Evolutionary conservation across 2,329 filamentous ascomycete genomes (phyloP).

Genomic region (Metarhizium rileyi): DNA sequence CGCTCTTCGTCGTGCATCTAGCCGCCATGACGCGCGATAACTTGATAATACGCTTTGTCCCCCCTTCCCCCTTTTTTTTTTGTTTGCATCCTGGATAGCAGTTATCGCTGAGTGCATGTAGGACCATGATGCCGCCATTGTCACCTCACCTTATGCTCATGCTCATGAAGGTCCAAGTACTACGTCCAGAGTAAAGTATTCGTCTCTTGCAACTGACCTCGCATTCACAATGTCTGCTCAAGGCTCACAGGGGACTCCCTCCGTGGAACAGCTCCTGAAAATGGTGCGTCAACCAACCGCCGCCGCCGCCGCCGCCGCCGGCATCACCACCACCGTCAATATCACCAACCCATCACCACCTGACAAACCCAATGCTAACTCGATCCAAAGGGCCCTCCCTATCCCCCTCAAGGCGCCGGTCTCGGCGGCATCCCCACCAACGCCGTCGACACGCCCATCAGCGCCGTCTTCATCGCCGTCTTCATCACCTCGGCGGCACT

Average conservation of each 20-base stretch:
- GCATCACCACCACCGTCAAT: neutral
- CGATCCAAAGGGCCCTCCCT: conserved; percentile 25
- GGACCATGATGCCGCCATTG: too few relatives aligned
- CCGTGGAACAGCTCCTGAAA: neutral
- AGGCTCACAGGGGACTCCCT: neutral
- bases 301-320: neutral
- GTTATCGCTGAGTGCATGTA: too few relatives aligned
- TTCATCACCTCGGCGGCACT: conserved; percentile 42
- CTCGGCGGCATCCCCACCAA: conserved; percentile 49
- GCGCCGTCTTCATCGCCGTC: conserved; percentile 49
- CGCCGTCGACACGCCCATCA: conserved; percentile 54
- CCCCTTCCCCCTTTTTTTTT: too few relatives aligned
- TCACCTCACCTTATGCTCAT: too few relatives aligned
- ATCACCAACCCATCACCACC: neutral
- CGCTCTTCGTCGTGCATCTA: too few relatives aligned
- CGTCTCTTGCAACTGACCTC: neutral
- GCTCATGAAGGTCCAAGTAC: neutral
- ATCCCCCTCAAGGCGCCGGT: conserved; percentile 31
- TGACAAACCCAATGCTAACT: too few relatives aligned
- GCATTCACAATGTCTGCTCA: neutral
- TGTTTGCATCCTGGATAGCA: too few relatives aligned
- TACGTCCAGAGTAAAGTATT: neutral
- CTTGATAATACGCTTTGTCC: neutral
- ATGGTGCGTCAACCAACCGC: neutral
- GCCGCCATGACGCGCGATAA: neutral